A percentile compares a stretch with the other conserved stretches of the same genome.
These are phyloP conservation scores for Phytopythium aichiense DNA, from an alignment of 352 stramenopile species.

Conservation along the genomic window DNA sequence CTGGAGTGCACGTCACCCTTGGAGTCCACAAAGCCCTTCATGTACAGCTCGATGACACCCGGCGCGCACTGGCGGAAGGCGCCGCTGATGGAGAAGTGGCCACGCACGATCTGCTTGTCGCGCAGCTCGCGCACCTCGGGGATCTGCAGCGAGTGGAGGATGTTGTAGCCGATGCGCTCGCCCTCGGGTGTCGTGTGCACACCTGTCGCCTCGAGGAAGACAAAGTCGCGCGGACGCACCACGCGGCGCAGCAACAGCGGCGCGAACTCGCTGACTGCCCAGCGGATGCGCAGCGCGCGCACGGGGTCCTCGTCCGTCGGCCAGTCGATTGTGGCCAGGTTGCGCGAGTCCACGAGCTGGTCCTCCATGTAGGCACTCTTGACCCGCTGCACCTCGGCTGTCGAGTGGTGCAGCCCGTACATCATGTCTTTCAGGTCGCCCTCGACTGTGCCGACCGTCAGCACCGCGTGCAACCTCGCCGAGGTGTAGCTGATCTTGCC, in stretches of 20 bases:
- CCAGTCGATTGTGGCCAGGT: conserved; percentile 10
- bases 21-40: conserved; percentile 25
- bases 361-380: conserved; percentile 30
- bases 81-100: conserved; percentile 37
- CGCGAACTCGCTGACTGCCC: conserved; percentile 27
- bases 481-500: conserved; percentile 18
- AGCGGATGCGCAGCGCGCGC: conserved; percentile 31
- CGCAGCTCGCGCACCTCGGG: conserved; percentile 22
- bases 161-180: conserved; percentile 37
- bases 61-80: conserved; percentile 32
- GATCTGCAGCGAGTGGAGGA: conserved; percentile 49
- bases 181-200: conserved; percentile 17
- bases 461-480: conserved; percentile 23
- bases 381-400: conserved; percentile 22
- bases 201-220: conserved; percentile 41
- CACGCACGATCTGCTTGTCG: conserved; percentile 27
- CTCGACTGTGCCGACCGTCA: conserved; percentile 27
- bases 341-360: conserved; percentile 17
- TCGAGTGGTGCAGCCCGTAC: conserved; percentile 26
- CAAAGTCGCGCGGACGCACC: conserved; percentile 39
- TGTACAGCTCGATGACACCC: conserved; percentile 33
- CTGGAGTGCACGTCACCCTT: conserved; percentile 17
- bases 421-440: conserved; percentile 25
- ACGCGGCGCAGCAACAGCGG: conserved; percentile 25
- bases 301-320: conserved; percentile 13